Percentiles rank a stretch among this genome's conserved stretches.
These are phyloP conservation scores for Dendrothele bispora DNA, from an alignment of 768 basidiomycete genomes.

Conservation along the genomic window DNA sequence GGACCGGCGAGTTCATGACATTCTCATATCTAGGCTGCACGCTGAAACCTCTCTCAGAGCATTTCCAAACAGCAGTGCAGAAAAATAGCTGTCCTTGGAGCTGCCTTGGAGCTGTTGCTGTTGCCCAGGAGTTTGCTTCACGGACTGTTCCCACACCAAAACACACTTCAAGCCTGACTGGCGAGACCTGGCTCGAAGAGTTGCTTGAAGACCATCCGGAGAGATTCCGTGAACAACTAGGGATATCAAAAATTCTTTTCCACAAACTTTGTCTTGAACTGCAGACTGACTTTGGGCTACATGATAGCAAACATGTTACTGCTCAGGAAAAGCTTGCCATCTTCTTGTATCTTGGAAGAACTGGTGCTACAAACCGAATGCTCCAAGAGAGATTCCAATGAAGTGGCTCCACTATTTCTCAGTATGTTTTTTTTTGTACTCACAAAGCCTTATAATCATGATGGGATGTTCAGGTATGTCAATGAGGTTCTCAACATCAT, in stretches of 20 bases:
- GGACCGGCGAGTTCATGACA: too few species aligned
- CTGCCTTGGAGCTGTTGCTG: too few species aligned
- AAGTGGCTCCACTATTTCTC: slow-evolving; percentile 37
- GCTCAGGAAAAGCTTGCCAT: slow-evolving; percentile 37
- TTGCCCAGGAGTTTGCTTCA: too few species aligned
- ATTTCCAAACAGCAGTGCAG: too few species aligned
- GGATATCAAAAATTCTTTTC: slow-evolving; percentile 21
- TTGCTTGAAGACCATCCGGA: not conserved
- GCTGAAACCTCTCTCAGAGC: too few species aligned
- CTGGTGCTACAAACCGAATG: slow-evolving; percentile 22
- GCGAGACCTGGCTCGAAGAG: not conserved
- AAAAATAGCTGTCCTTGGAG: too few species aligned
- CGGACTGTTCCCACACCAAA: too few species aligned
- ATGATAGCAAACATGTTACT: slow-evolving; percentile 19
- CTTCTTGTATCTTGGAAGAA: slow-evolving; percentile 28
- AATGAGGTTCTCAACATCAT: slow-evolving; percentile 18
- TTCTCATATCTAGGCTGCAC: too few species aligned
- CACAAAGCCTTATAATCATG: too few species aligned
- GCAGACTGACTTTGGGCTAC: slow-evolving; percentile 20
- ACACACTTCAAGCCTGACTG: not conserved
- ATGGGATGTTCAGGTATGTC: too few species aligned
- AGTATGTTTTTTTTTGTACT: too few species aligned
- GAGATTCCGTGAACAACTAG: not conserved
- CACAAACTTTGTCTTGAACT: slow-evolving; percentile 18
- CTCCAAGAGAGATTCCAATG: slow-evolving; percentile 36